phyloP scores from a whole-genome alignment of 108 stramenopile species.

The Fragilariopsis cylindrus region DNA sequence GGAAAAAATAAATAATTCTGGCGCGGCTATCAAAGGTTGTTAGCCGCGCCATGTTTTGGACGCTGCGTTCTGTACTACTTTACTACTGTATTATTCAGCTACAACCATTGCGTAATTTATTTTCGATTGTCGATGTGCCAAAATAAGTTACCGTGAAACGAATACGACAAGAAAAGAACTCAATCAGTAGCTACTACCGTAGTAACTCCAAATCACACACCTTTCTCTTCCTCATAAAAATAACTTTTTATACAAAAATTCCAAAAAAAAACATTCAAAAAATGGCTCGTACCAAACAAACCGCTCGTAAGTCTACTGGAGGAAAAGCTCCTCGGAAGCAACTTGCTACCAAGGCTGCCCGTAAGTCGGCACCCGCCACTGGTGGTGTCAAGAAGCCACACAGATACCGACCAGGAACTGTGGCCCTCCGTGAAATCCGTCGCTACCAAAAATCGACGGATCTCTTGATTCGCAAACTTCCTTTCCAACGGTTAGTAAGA shows the following conservation, averaged over 20 bases:
- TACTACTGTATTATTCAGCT: no score
- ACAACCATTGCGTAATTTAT: no score
- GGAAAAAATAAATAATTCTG: no score
- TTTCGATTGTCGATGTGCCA: no score
- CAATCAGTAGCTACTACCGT: no score
- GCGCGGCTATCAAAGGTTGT: no score
- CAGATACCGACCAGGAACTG: conserved; percentile 94
- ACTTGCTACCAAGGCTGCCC: conserved; percentile 92
- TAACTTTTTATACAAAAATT: conserved; percentile 11
- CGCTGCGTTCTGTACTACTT: no score
- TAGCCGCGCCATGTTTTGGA: no score
- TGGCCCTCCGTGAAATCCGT: conserved; percentile 98
- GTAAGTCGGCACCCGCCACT: conserved; percentile 78
- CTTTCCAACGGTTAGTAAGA: conserved; percentile 95
- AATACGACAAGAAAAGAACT: no score
- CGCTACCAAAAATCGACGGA: conserved; percentile 96
- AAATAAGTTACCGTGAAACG: no score
- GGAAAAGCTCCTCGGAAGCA: conserved; percentile 97
- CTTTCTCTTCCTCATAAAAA: background rate
- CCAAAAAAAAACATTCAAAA: conserved; percentile 18
- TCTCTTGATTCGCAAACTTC: conserved; percentile 94
- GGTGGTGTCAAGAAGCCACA: conserved; percentile 92
- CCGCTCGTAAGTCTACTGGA: conserved; percentile 97
- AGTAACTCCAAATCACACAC: no score
- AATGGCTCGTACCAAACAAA: conserved; percentile 99